Base-by-base conservation (phyloP, 345 rosid genomes). In the Kandelia obovata region DNA sequence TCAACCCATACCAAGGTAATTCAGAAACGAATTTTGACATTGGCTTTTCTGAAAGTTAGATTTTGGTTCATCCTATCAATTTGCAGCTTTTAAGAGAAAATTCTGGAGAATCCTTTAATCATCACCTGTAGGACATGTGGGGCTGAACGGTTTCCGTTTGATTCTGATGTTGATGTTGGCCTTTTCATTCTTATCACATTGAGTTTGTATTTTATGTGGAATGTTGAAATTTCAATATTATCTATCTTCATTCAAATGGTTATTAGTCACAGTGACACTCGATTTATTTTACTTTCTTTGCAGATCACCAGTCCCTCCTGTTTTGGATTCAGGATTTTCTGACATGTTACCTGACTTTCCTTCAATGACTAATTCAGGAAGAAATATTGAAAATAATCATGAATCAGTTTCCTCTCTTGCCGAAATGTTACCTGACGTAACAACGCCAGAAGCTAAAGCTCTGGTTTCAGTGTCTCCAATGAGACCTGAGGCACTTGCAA, bases 401-500 rank as follows among this genome's bases (percentile, higher is more conserved):
- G 86, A 83, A 47, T 37, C 79, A 64, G 77, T 62, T 66, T 72
- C 83, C 72, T 77, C 78, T 53, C 76, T 70, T 73, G 46, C 83
- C 71, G 89, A 83, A 70, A 31, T 72, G 35, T 67, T 80, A 71
- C 64, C 79, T 74, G 91, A 92, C 65, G 75, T 79, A n/a, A 72
- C 79, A 69, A 56, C 61, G 58, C 67, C 81, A 9, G 96, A 89
- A 49, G 90, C 85, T 37, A 92, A 78, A 82, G 99, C 89, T 51
- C 77, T 95, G 74, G 88, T 90, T 78, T 74, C 84, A 53, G 77
- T 90, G 75, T 82, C 93, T 32, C 72, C 85, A 17, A 68, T 68
- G 67, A 80, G 78, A 49, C 77, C 74, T 30, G 86, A 82, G 72
- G 87, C 90, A 27, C 83, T 90, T 63, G 86, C 88, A 72, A 71